Percentiles rank a stretch among this genome's conserved stretches.
phyloP scores from a whole-genome alignment of 2,329 filamentous ascomycete genomes.

The Apiospora malaysiana region DNA sequence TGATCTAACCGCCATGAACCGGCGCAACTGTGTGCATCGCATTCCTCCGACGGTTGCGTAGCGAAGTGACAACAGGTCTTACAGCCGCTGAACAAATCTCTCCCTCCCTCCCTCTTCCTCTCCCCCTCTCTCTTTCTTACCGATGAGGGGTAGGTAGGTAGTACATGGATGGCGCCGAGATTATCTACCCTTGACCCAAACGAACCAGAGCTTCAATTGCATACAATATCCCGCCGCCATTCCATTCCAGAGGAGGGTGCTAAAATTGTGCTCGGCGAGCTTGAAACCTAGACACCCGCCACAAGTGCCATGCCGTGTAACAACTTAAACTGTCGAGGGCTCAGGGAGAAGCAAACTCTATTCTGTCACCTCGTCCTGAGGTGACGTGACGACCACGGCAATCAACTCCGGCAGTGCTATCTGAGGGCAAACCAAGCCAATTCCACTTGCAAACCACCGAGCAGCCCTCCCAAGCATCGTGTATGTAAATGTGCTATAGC shows the following conservation, averaged over 20 bases:
- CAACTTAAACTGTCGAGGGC: slow-evolving; percentile 18
- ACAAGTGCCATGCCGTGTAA: slow-evolving; percentile 18
- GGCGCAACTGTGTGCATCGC: neutral
- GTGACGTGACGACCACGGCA: neutral
- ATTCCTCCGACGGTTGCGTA: neutral
- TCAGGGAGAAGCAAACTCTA: slow-evolving; percentile 15
- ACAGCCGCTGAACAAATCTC: neutral
- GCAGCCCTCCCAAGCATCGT: neutral
- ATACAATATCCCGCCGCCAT: neutral
- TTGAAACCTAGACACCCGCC: slow-evolving; percentile 5
- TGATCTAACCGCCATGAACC: neutral
- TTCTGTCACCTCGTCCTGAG: neutral
- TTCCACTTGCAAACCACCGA: neutral
- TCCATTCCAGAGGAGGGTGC: neutral
- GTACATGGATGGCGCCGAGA: neutral
- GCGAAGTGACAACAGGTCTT: neutral
- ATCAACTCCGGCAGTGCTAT: neutral
- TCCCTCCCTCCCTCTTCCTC: neutral
- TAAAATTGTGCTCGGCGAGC: neutral
- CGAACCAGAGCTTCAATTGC: neutral
- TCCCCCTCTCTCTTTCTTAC: neutral
- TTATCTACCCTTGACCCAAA: neutral
- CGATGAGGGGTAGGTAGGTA: neutral
- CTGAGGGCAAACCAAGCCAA: neutral
- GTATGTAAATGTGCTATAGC: neutral